A percentile compares a stretch with the other conserved stretches of the same genome.
Evolutionary conservation across 2,329 filamentous ascomycete species (phyloP).

Genomic region (Aspergillus thermomutatus): DNA sequence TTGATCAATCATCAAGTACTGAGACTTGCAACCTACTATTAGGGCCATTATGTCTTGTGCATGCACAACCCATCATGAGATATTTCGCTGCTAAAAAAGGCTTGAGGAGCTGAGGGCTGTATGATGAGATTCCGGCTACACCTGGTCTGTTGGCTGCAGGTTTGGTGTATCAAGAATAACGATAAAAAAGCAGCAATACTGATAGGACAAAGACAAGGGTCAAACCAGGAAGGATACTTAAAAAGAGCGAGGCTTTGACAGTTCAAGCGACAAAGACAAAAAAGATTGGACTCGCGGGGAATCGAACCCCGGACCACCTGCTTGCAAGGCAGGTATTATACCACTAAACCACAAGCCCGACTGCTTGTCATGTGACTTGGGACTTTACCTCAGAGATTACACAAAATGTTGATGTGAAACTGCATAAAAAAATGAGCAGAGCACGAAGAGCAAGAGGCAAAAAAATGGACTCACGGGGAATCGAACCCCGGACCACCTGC

Average conservation of each 20-base stretch:
- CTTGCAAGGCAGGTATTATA: neutral
- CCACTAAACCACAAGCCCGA: neutral
- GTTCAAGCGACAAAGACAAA: neutral
- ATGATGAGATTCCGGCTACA: too few species aligned
- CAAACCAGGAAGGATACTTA: too few species aligned
- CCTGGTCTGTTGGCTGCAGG: too few species aligned
- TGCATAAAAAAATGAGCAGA: neutral
- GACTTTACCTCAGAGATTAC: neutral
- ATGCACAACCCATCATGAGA: too few species aligned
- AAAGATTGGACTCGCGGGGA: conserved; percentile 44
- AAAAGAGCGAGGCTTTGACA: too few species aligned
- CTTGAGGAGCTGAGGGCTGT: too few species aligned
- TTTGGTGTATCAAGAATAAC: too few species aligned
- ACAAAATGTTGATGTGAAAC: neutral
- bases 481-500: conserved; percentile 45
- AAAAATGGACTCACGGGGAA: conserved; percentile 37
- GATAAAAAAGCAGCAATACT: neutral
- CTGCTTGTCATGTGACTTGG: neutral
- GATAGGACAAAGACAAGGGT: neutral
- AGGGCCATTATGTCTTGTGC: too few species aligned
- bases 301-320: conserved; percentile 46
- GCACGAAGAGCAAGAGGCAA: neutral
- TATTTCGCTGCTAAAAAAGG: too few species aligned
- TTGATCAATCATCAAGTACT: too few species aligned
- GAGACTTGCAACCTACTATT: too few species aligned